Evolutionary conservation across 2,329 filamentous ascomycete genomes (phyloP).

Genomic region (Fusarium sp.): DNA sequence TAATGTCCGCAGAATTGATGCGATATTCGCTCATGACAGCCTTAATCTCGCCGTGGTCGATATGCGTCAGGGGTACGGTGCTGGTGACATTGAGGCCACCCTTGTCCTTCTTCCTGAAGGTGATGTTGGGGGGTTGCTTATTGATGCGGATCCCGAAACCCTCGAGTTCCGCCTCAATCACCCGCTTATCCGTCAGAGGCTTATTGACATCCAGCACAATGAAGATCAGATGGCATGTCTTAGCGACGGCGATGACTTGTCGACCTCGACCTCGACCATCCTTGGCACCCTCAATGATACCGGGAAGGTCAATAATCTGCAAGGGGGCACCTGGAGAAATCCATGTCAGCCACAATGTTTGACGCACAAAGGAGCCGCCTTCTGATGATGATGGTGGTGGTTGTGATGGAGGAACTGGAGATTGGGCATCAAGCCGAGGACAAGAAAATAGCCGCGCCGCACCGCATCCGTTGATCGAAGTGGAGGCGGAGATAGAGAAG

Average conservation of each 20-base stretch:
- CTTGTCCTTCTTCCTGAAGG: constrained; percentile 99
- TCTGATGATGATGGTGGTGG: background rate
- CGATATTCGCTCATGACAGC: constrained; percentile 98
- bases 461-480: background rate
- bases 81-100: constrained; percentile 96
- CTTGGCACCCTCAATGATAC: constrained; percentile 98
- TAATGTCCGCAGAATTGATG: constrained; percentile 95
- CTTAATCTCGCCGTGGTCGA: constrained; percentile 95
- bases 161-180: constrained; percentile 95
- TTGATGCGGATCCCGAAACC: constrained; percentile 98
- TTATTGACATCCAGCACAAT: constrained; percentile 99
- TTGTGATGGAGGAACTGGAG: background rate
- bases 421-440: constrained; percentile 28
- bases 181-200: constrained; percentile 92
- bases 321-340: constrained; percentile 76
- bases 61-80: constrained; percentile 90
- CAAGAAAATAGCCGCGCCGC: constrained; percentile 7
- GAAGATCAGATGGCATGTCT: constrained; percentile 98
- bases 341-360: constrained; percentile 33
- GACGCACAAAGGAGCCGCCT: constrained; percentile 11
- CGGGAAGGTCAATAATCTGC: constrained; percentile 97
- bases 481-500: background rate
- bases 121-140: constrained; percentile 95
- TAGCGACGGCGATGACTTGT: constrained; percentile 98
- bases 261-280: constrained; percentile 97